Base-by-base conservation (phyloP, 1,139 yeast genomes). In the Pichia sorboxylosa region DNA sequence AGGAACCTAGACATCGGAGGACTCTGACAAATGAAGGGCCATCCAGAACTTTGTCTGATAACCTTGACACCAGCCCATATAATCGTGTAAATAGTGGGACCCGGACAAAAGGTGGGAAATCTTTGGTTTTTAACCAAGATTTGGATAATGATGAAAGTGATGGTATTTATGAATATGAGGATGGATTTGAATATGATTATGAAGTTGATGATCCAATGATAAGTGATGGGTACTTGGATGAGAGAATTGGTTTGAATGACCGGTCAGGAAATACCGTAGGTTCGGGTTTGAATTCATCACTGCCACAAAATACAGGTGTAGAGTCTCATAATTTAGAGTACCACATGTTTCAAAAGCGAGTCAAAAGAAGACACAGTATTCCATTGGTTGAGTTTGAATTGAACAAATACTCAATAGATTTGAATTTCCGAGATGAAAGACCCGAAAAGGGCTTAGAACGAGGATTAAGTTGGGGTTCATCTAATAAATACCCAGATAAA, bases 361-460 rank as follows among this genome's bases (percentile, higher is more conserved):
- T 54, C 20, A 45, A 43, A 13, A 38, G 59, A 31, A 40, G 58
- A 29, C 49, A 49, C 21, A 50, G 57, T 16, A 45, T 53, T 13
- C 58, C 59, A 1, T 36, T 42, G 1, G 42, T 48, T 21, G 34
- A 39, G 11, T 30, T 38, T 11, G 59, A 52, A 28, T 17, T 50
- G 24, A 52, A 47, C 31, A 33, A 45, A 9, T 36, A 42, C 32
- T 31, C 44, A 1, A 47, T 49, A 20, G 49, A 47, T 13, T 36
- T 40, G 36, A 28, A 28, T n/a, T n/a, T 22, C 21, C 35, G 30
- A 26, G 27, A 17, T 10, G 31, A 32, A 3, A n/a, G n/a, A n/a
- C n/a, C n/a, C n/a, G 30, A 21, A 6, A 11, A 20, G n/a, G 14
- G 27, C 13, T 8, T 34, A 7, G 33, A 31, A 14, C 26, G 35